phyloP scores from a whole-genome alignment of 768 basidiomycete genomes.

The Hydnum rufescens region DNA sequence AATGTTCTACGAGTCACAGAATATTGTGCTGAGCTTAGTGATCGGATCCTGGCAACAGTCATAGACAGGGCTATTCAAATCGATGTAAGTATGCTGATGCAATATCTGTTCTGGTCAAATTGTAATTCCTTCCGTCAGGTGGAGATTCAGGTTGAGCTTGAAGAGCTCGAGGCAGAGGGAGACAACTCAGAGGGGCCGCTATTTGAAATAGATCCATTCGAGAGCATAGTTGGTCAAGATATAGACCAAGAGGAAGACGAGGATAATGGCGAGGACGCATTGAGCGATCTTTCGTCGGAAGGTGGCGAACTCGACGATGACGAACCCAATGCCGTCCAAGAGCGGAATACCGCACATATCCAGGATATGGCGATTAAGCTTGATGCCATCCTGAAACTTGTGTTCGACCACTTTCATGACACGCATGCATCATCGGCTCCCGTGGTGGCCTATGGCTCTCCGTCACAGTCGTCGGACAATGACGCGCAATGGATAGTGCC shows the following conservation, averaged over 20 bases:
- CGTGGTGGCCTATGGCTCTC: not conserved
- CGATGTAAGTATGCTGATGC: constrained; percentile 40
- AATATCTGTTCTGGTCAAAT: not conserved
- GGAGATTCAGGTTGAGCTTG: constrained; percentile 27
- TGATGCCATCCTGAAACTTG: constrained; percentile 63
- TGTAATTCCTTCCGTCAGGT: not conserved
- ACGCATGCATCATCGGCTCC: constrained; percentile 5
- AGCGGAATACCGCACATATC: constrained; percentile 31
- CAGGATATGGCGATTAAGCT: constrained; percentile 83
- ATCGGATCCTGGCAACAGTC: constrained; percentile 67
- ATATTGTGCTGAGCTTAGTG: constrained; percentile 72
- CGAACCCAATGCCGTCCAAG: constrained; percentile 18
- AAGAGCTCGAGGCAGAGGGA: constrained; percentile 13
- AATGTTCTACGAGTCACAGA: constrained; percentile 66
- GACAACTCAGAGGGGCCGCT: constrained; percentile 17
- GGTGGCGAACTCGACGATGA: constrained; percentile 29
- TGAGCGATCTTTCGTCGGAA: constrained; percentile 59
- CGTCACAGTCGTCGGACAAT: constrained; percentile 11
- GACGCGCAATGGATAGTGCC: constrained; percentile 11
- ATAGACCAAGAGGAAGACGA: constrained; percentile 21
- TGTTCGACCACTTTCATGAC: constrained; percentile 68
- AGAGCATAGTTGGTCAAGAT: constrained; percentile 30
- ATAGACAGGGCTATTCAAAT: constrained; percentile 91
- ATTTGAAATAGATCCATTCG: constrained; percentile 73
- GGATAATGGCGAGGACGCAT: constrained; percentile 25